Conservation (phyloP, 2,329 filamentous ascomycete species). For the Phyllosticta citribraziliensis region DNA sequence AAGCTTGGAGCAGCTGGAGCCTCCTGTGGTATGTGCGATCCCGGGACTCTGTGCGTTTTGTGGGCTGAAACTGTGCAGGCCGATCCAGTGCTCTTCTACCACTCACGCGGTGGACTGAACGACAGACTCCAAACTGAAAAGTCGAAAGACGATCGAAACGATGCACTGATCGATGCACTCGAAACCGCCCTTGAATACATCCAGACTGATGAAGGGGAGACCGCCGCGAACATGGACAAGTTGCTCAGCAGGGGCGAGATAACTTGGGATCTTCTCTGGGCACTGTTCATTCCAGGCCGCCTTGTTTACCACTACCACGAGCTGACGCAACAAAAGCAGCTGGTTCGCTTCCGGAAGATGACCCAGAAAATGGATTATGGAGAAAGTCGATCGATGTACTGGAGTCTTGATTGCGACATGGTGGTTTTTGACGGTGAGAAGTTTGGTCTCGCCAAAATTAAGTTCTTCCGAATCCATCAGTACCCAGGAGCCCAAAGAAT, state of each 20-base stretch:
- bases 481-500: not conserved
- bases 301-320: not conserved
- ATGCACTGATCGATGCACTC: not conserved
- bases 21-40: not conserved
- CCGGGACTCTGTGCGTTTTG: not conserved
- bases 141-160: not conserved
- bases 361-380: not conserved
- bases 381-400: not conserved
- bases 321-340: not conserved
- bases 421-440: not conserved
- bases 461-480: not conserved
- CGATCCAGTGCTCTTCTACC: not conserved
- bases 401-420: not conserved
- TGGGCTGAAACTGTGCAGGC: not conserved
- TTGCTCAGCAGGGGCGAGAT: conserved; percentile 1
- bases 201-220: not conserved
- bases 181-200: not conserved
- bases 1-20: not conserved
- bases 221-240: not conserved
- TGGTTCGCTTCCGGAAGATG: not conserved
- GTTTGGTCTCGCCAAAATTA: not conserved
- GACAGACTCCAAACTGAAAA: not conserved
- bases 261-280: conserved; percentile 3
- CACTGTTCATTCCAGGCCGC: conserved; percentile 1
- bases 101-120: not conserved